phyloP scores from a whole-genome alignment of 1,284 basidiomycete species.

The Trametes hirsuta region DNA sequence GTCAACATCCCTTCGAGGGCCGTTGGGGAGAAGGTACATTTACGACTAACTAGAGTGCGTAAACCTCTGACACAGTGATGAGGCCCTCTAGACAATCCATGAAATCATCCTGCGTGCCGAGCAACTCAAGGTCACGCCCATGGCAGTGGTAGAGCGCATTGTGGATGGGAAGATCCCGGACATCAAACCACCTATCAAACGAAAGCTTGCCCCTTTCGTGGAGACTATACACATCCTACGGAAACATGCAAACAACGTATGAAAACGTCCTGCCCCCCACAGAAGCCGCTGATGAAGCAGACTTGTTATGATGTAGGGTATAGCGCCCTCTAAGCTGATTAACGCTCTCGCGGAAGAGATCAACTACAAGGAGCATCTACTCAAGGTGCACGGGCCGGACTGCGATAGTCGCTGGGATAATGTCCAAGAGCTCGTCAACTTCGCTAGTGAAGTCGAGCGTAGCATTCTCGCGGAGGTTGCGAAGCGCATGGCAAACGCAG shows the following conservation, averaged over 20 bases:
- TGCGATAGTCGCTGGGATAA: conserved; percentile 85
- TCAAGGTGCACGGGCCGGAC: conserved; percentile 66
- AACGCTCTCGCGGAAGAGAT: conserved; percentile 60
- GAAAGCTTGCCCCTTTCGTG: conserved; percentile 66
- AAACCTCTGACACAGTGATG: not conserved
- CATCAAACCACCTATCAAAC: conserved; percentile 67
- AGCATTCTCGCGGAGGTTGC: conserved; percentile 1
- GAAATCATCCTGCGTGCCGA: conserved; percentile 63
- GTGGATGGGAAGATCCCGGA: conserved; percentile 62
- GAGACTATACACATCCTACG: conserved; percentile 58
- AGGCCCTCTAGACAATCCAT: conserved; percentile 37
- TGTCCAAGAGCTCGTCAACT: conserved; percentile 81
- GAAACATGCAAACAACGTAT: conserved; percentile 58
- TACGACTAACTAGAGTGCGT: not conserved
- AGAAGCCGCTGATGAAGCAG: not conserved
- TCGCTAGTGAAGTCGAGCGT: conserved; percentile 58
- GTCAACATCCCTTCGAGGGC: conserved; percentile 78
- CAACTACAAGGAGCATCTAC: conserved; percentile 72
- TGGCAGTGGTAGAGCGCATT: conserved; percentile 67
- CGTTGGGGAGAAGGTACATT: conserved; percentile 80
- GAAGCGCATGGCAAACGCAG: conserved; percentile 10
- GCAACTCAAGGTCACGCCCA: conserved; percentile 53
- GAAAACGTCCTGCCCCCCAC: conserved; percentile 1
- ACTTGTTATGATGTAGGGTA: conserved; percentile 45
- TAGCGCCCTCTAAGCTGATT: conserved; percentile 70